Conservation (phyloP, 805 yeast species). For the Maudiozyma serrabonitensis region DNA sequence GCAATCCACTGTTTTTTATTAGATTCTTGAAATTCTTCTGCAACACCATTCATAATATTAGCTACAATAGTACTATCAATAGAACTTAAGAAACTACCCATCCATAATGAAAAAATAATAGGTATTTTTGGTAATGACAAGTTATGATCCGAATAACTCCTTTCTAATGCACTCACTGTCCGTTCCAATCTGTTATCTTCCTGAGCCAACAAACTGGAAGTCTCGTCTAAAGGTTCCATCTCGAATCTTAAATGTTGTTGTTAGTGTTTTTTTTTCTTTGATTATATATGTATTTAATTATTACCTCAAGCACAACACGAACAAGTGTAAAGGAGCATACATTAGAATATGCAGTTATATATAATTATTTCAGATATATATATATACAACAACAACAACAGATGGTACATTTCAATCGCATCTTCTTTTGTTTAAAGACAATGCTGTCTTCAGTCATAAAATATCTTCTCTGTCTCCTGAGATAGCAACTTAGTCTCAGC, state of each 20-base stretch:
- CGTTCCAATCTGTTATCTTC: constrained; percentile 3
- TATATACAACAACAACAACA: no score
- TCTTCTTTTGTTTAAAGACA: no score
- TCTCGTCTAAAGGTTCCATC: constrained; percentile 16
- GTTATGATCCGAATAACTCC: constrained; percentile 21
- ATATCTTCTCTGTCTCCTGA: no score
- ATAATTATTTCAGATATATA: no score
- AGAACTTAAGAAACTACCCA: constrained; percentile 39
- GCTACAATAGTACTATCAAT: constrained; percentile 41
- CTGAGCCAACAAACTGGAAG: constrained; percentile 8
- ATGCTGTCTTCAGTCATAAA: no score
- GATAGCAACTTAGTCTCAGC: no score
- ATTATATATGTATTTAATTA: no score
- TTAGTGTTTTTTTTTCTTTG: no score
- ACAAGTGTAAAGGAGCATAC: no score
- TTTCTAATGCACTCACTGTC: constrained; percentile 11
- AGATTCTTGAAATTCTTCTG: constrained; percentile 40
- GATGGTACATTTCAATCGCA: no score
- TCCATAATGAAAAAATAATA: constrained; percentile 34
- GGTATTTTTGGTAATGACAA: constrained; percentile 23
- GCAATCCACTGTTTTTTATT: constrained; percentile 55
- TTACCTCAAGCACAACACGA: no score
- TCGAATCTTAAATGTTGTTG: neutral
- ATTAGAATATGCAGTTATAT: no score
- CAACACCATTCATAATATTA: constrained; percentile 39